Evolutionary conservation across 257 asterid species (phyloP).

Genomic region (Paraleonurus japonicus): DNA sequence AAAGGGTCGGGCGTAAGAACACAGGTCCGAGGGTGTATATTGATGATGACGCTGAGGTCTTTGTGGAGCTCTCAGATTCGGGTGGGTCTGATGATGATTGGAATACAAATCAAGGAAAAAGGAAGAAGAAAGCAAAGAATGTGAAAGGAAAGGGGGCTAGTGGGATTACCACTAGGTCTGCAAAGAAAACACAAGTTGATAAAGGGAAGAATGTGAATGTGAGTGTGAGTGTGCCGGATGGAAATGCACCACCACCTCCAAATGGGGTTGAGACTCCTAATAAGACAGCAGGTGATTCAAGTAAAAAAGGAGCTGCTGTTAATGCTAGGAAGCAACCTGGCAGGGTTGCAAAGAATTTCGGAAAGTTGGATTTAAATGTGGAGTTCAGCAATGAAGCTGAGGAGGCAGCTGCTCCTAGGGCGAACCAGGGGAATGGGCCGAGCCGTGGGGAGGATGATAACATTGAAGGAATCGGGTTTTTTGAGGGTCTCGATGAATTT

Average conservation of each 20-base stretch:
- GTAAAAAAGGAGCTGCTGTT: slow-evolving; percentile 46
- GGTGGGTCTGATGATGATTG: slow-evolving; percentile 76
- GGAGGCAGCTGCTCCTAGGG: slow-evolving; percentile 63
- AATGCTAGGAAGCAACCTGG: slow-evolving; percentile 68
- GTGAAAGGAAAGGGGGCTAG: slow-evolving; percentile 37
- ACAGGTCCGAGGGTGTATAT: slow-evolving; percentile 56
- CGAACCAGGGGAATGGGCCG: slow-evolving; percentile 52
- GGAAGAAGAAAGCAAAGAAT: slow-evolving; percentile 36
- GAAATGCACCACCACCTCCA: slow-evolving; percentile 41
- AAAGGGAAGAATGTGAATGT: slow-evolving; percentile 48
- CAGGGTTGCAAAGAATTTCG: slow-evolving; percentile 64
- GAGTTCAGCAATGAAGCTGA: slow-evolving; percentile 85
- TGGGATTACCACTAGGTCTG: slow-evolving; percentile 32
- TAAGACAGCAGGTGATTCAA: slow-evolving; percentile 39
- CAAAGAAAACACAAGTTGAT: slow-evolving; percentile 45
- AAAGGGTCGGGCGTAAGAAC: slow-evolving; percentile 35
- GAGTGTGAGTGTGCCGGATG: slow-evolving; percentile 36
- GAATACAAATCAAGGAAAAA: slow-evolving; percentile 33
- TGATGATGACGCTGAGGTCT: slow-evolving; percentile 67
- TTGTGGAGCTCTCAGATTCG: slow-evolving; percentile 60
- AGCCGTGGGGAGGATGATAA: slow-evolving; percentile 76
- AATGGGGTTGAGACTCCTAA: slow-evolving; percentile 42
- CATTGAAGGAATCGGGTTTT: slow-evolving; percentile 83
- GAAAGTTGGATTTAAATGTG: slow-evolving; percentile 89
- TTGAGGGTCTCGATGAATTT: slow-evolving; percentile 97